Percentiles rank a stretch among this genome's conserved stretches.
These are phyloP conservation scores for Suillus alpinus DNA, from an alignment of 768 basidiomycete species.

Conservation along the genomic window DNA sequence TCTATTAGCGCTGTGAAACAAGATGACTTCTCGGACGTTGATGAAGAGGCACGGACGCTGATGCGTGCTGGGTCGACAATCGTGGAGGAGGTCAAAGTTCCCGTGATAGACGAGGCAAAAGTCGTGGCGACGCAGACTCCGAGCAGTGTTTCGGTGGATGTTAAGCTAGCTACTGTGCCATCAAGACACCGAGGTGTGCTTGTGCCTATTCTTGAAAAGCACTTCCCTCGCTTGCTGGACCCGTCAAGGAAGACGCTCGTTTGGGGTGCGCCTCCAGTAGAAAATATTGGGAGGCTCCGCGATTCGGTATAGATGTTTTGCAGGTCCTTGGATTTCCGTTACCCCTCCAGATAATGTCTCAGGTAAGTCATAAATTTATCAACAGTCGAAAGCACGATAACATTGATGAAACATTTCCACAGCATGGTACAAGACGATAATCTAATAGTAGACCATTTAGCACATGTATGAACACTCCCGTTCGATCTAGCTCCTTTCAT, in stretches of 20 bases:
- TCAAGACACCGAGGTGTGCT: slow-evolving; percentile 43
- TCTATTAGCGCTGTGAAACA: slow-evolving; percentile 94
- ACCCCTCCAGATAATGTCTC: not conserved
- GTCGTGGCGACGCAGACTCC: slow-evolving; percentile 9
- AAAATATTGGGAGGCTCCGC: slow-evolving; percentile 51
- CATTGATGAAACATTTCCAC: not conserved
- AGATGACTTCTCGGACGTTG: slow-evolving; percentile 86
- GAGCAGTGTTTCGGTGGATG: not conserved
- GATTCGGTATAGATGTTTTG: slow-evolving; percentile 15
- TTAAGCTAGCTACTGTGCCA: not conserved
- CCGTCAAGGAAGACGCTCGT: slow-evolving; percentile 62
- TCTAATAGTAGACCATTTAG: slow-evolving; percentile 6
- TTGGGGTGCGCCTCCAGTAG: slow-evolving; percentile 71
- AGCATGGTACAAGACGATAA: not conserved
- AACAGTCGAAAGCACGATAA: not conserved
- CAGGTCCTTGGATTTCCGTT: not conserved
- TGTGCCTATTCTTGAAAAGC: slow-evolving; percentile 37
- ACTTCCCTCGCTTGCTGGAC: slow-evolving; percentile 54
- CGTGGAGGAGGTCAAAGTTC: slow-evolving; percentile 29
- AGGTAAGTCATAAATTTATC: not conserved
- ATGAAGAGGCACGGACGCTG: slow-evolving; percentile 69
- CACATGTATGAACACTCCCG: slow-evolving; percentile 1
- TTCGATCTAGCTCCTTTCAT: slow-evolving; percentile 6
- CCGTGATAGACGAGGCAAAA: slow-evolving; percentile 21
- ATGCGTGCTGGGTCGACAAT: slow-evolving; percentile 29